phyloP scores from a whole-genome alignment of 768 basidiomycete genomes.

The Heimioporus sp. region DNA sequence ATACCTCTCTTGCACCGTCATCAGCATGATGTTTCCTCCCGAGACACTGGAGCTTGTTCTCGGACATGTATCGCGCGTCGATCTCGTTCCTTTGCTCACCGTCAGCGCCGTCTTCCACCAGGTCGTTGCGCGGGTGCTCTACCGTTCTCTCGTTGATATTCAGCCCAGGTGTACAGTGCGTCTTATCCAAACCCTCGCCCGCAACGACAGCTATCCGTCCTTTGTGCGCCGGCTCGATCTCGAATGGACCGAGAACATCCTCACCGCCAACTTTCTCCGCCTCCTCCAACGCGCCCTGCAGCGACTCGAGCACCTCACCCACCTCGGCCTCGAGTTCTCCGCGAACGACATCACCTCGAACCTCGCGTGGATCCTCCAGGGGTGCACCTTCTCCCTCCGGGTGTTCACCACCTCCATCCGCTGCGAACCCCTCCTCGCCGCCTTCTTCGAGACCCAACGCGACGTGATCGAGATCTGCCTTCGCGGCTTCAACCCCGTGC shows the following conservation, averaged over 20 bases:
- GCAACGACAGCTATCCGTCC: conserved; percentile 34
- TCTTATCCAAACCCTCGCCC: conserved; percentile 42
- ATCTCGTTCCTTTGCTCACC: conserved; percentile 25
- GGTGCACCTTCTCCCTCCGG: conserved; percentile 43
- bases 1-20: too few relatives aligned
- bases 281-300: conserved; percentile 47
- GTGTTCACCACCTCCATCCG: conserved; percentile 55
- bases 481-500: conserved; percentile 46
- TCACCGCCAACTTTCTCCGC: conserved; percentile 48
- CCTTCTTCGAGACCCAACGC: conserved; percentile 51
- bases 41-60: conserved; percentile 38
- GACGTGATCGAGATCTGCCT: conserved; percentile 52
- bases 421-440: conserved; percentile 46
- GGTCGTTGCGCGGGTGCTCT: conserved; percentile 33
- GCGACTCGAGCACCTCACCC: conserved; percentile 36
- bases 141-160: conserved; percentile 36
- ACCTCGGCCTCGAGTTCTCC: conserved; percentile 52
- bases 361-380: conserved; percentile 49
- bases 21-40: conserved; percentile 27
- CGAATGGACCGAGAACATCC: conserved; percentile 35
- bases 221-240: conserved; percentile 49
- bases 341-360: conserved; percentile 28
- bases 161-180: conserved; percentile 28
- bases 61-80: conserved; percentile 20
- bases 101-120: conserved; percentile 26